phyloP scores from a whole-genome alignment of 257 asterid species.

The Solanum gracilifrons region DNA sequence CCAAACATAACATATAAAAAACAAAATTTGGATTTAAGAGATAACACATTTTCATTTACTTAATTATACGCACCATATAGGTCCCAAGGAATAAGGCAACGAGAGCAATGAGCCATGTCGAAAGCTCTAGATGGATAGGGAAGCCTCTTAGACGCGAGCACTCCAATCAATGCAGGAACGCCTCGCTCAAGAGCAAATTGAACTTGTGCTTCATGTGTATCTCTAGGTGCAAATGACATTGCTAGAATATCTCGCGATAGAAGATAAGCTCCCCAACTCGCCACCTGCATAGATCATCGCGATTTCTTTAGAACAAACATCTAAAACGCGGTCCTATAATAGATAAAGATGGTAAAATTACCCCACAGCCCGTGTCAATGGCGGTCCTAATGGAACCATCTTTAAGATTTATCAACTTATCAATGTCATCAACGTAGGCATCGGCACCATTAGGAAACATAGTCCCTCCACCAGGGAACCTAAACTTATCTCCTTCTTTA shows the following conservation, averaged over 20 bases:
- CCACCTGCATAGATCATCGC: conserved; percentile 34
- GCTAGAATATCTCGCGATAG: conserved; percentile 54
- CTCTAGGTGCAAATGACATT: conserved; percentile 91
- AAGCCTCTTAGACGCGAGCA: conserved; percentile 80
- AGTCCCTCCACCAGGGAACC: conserved; percentile 93
- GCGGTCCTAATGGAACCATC: conserved; percentile 79
- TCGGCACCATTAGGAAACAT: conserved; percentile 80
- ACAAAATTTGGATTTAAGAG: neutral
- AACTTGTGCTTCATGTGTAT: conserved; percentile 83
- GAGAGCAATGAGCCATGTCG: conserved; percentile 96
- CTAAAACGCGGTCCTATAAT: neutral
- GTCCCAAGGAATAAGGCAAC: conserved; percentile 93
- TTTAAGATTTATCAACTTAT: conserved; percentile 51
- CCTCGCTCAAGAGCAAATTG: conserved; percentile 93
- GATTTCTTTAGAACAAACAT: neutral
- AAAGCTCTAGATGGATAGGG: conserved; percentile 85
- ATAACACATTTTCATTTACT: neutral
- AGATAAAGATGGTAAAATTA: neutral
- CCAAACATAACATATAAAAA: neutral
- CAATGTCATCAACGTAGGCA: conserved; percentile 63
- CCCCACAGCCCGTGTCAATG: conserved; percentile 96
- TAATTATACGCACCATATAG: conserved; percentile 35
- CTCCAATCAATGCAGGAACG: conserved; percentile 84
- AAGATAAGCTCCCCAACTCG: conserved; percentile 94
- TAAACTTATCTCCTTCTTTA: conserved; percentile 63